phyloP scores from a whole-genome alignment of 495 filamentous ascomycete species.

The Neurospora tetrasperma region DNA sequence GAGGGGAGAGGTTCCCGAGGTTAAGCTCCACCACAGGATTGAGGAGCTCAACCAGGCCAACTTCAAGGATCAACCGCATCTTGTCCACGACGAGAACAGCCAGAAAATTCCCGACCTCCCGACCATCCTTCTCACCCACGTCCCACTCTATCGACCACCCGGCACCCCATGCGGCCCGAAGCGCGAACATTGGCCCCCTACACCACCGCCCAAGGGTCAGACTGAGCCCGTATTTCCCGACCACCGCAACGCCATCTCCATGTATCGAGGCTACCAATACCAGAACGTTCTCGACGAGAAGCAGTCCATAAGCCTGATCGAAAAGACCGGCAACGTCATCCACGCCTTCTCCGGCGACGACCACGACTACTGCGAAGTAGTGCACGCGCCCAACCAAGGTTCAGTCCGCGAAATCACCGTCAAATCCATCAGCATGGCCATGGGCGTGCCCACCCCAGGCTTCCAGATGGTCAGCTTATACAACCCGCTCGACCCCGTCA shows the following conservation, averaged over 20 bases:
- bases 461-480: constrained; percentile 83
- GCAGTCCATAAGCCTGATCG: constrained; percentile 61
- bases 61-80: constrained; percentile 27
- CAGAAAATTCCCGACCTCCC: constrained; percentile 47
- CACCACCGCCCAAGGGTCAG: constrained; percentile 47
- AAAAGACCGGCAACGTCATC: constrained; percentile 61
- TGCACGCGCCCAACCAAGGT: constrained; percentile 54
- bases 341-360: constrained; percentile 93
- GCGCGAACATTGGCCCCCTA: constrained; percentile 69
- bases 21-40: constrained; percentile 42
- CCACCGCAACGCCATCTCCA: constrained; percentile 63
- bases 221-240: constrained; percentile 50
- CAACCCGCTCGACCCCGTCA: constrained; percentile 63
- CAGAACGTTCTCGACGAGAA: constrained; percentile 78
- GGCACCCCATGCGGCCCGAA: constrained; percentile 87
- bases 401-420: constrained; percentile 83
- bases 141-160: constrained; percentile 71
- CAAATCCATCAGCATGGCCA: constrained; percentile 87
- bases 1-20: constrained; percentile 36
- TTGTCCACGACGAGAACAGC: constrained; percentile 20
- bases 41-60: constrained; percentile 36
- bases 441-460: constrained; percentile 87
- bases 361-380: constrained; percentile 92
- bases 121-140: constrained; percentile 78
- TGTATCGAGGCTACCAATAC: constrained; percentile 81